Conservation (phyloP, 1,139 yeast species). For the Magnusiomyces sp. region DNA sequence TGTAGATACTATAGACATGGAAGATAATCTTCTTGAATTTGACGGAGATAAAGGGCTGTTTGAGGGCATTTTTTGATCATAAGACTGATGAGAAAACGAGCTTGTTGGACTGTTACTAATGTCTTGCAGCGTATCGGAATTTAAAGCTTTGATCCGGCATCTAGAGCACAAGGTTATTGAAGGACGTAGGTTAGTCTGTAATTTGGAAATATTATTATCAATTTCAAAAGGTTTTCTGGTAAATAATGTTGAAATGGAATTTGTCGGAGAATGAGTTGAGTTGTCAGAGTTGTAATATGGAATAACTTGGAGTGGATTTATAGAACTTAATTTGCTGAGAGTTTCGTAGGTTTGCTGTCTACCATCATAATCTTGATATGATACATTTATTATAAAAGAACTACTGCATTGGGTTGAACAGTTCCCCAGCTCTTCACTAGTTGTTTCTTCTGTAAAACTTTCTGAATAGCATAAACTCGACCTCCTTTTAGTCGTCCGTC, state of each 20-base stretch:
- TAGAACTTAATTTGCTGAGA: neutral
- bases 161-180: neutral
- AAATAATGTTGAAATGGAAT: too few relatives aligned
- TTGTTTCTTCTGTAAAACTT: neutral
- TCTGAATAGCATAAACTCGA: slow-evolving; percentile 17
- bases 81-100: slow-evolving; percentile 1
- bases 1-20: neutral
- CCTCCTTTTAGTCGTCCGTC: slow-evolving; percentile 13
- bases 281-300: too few relatives aligned
- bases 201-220: too few relatives aligned
- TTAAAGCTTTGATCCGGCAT: neutral
- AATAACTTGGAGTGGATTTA: neutral
- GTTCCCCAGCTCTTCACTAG: neutral
- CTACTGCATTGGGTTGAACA: slow-evolving; percentile 9
- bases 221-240: too few relatives aligned
- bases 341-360: neutral
- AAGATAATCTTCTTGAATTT: neutral
- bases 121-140: neutral
- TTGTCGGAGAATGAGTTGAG: too few relatives aligned
- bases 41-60: slow-evolving; percentile 2
- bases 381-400: neutral
- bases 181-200: neutral
- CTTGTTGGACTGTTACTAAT: neutral
- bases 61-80: neutral
- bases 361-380: neutral